phyloP scores from a whole-genome alignment of 176 grass and related monocot species.

The Musa schizocarpa region DNA sequence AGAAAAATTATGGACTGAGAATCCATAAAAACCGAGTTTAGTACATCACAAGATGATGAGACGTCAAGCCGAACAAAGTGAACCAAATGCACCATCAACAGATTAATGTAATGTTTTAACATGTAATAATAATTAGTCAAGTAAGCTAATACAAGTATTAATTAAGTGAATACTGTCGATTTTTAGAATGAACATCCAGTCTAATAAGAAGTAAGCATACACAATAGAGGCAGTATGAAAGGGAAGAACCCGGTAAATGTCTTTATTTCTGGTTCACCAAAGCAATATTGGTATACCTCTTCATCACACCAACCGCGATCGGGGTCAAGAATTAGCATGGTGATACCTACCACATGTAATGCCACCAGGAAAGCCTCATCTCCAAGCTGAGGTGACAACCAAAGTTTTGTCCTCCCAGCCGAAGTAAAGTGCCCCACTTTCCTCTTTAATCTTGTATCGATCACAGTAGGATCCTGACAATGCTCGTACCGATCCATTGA shows the following conservation, averaged over 20 bases:
- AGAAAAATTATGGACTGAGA: no score
- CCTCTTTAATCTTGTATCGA: conserved; percentile 64
- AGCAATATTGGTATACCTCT: neutral
- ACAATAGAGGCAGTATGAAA: neutral
- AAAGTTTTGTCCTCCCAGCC: conserved; percentile 86
- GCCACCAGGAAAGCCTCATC: conserved; percentile 25
- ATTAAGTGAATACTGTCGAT: neutral
- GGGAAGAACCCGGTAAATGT: neutral
- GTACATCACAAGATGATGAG: no score
- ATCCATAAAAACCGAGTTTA: no score
- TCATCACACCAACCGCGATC: no score
- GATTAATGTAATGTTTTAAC: no score
- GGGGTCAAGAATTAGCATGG: neutral
- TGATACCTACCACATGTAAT: neutral
- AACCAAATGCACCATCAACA: no score
- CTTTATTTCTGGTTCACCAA: neutral
- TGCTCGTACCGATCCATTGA: conserved; percentile 42
- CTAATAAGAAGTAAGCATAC: neutral
- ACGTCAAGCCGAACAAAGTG: no score
- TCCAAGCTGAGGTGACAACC: conserved; percentile 84
- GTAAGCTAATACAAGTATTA: no score
- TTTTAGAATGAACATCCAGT: no score
- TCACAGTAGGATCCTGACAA: conserved; percentile 64
- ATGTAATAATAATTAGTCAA: no score
- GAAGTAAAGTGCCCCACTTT: conserved; percentile 67